These are phyloP conservation scores for Hebeloma cylindrosporum DNA, from an alignment of 768 basidiomycete species.

Conservation along the genomic window DNA sequence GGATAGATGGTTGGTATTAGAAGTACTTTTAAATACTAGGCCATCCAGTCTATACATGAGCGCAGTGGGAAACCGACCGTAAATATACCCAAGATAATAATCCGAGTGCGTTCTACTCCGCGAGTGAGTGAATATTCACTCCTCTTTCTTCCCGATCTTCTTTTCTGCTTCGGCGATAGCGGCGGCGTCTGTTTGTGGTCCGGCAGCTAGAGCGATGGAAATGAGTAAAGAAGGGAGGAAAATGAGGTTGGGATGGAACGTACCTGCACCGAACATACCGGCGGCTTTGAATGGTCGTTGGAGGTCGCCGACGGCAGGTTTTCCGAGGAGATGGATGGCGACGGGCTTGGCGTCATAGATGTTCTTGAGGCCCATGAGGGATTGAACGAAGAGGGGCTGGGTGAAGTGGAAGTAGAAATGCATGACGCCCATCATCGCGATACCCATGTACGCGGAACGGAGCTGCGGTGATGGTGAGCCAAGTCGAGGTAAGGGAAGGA, in stretches of 20 bases:
- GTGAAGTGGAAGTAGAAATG: constrained; percentile 95
- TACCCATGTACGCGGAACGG: constrained; percentile 65
- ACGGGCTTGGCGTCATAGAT: constrained; percentile 85
- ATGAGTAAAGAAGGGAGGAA: background rate
- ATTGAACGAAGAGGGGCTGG: constrained; percentile 94
- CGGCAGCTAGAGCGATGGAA: constrained; percentile 24
- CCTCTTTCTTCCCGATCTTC: constrained; percentile 77
- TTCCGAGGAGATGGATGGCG: constrained; percentile 78
- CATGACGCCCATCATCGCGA: constrained; percentile 90
- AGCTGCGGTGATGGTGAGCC: constrained; percentile 38
- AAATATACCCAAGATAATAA: no score
- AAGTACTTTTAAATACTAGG: no score
- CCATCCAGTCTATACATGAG: no score
- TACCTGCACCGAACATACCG: constrained; percentile 75
- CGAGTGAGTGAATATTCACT: constrained; percentile 41
- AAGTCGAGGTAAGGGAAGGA: background rate
- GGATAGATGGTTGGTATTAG: no score
- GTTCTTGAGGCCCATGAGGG: constrained; percentile 91
- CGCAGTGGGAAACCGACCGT: no score
- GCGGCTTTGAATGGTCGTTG: constrained; percentile 84
- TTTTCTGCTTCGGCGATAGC: constrained; percentile 89
- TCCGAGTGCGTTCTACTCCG: no score
- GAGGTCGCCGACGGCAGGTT: constrained; percentile 80
- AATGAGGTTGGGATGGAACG: constrained; percentile 23
- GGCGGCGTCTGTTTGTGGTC: constrained; percentile 84